A percentile compares a stretch with the other conserved stretches of the same genome.
These are phyloP conservation scores for Fusarium chlamydosporum DNA, from an alignment of 2,329 filamentous ascomycete species.

Conservation along the genomic window DNA sequence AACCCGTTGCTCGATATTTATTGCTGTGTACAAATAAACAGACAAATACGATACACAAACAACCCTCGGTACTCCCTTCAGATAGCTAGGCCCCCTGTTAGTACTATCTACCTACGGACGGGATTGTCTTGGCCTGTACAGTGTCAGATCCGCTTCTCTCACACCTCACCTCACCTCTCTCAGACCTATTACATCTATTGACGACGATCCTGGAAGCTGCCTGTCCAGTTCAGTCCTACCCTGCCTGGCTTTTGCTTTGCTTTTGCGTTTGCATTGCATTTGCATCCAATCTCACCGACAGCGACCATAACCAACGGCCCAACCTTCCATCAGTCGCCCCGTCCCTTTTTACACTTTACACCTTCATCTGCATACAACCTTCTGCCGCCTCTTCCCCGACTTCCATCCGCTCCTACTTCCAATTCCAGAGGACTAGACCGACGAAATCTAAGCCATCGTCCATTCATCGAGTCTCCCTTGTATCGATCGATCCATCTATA, in stretches of 20 bases:
- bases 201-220: slow-evolving; percentile 43
- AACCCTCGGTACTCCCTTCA: slow-evolving; percentile 9
- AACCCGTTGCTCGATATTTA: slow-evolving; percentile 18
- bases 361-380: slow-evolving; percentile 22
- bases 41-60: slow-evolving; percentile 30
- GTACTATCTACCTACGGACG: slow-evolving; percentile 16
- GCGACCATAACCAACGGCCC: slow-evolving; percentile 24
- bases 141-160: slow-evolving; percentile 43
- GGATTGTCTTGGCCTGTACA: slow-evolving; percentile 23
- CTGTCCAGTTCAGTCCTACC: slow-evolving; percentile 33
- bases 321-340: slow-evolving; percentile 16
- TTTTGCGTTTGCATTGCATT: slow-evolving; percentile 23
- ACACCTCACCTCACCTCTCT: slow-evolving; percentile 26
- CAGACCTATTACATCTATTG: slow-evolving; percentile 36
- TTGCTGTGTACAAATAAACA: slow-evolving; percentile 28
- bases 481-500: slow-evolving; percentile 23
- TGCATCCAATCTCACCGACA: slow-evolving; percentile 45
- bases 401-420: not conserved
- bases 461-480: slow-evolving; percentile 19
- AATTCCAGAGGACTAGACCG: slow-evolving; percentile 9
- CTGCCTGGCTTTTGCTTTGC: slow-evolving; percentile 13
- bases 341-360: slow-evolving; percentile 41
- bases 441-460: slow-evolving; percentile 21
- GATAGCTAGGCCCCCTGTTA: slow-evolving; percentile 13
- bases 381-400: slow-evolving; percentile 26